Evolutionary conservation across 2,329 filamentous ascomycete genomes (phyloP), one percentile per base, ranked within the genome.

Genomic region (Myriosclerotinia scirpicola): DNA sequence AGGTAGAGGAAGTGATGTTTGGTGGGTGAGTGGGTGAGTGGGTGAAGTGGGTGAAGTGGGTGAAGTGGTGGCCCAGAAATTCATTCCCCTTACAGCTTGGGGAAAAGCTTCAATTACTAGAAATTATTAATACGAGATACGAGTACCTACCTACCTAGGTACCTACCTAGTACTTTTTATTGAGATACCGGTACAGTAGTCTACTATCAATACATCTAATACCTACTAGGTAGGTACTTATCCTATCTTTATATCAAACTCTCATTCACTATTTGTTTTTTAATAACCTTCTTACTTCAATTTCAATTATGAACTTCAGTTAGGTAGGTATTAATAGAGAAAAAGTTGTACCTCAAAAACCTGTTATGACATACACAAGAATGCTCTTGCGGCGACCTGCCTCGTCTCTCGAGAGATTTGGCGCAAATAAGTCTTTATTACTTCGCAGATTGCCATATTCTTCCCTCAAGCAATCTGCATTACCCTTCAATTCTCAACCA

Each of bases 351-450:
- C 20, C 44, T 36, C 56, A 42, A 48, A 46, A 38, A 60, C 20
- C 20, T 50, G 34, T 64, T 48, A 34, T 22, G 40, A 15, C n/a
- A 61, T 53, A 44, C 52, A 42, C 34, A 62, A 63, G 34, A 66
- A 73, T 74, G 73, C 69, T 73, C 44, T 60, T 66, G 63, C 73
- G 69, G 64, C 69, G 67, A 50, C 68, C 70, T 42, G 59, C 68
- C n/a, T 53, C 63, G 68, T 69, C 64, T 62, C 53, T 72, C 65
- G 62, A 67, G 67, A 72, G 70, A 34, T 63, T 68, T 48, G 65
- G 69, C 34, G 12, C 46, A 36, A 65, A 52, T 26, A 26, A 46
- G 34, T 65, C 63, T 11, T 42, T 50, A 26, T 40, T 65, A 59
- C 42, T 65, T 59, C 63, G 54, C 63, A 65, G 63, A 65, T 59